Evolutionary conservation across 2,329 filamentous ascomycete species (phyloP), one percentile per base, ranked within the genome.

Genomic region (Penicillium sp.): DNA sequence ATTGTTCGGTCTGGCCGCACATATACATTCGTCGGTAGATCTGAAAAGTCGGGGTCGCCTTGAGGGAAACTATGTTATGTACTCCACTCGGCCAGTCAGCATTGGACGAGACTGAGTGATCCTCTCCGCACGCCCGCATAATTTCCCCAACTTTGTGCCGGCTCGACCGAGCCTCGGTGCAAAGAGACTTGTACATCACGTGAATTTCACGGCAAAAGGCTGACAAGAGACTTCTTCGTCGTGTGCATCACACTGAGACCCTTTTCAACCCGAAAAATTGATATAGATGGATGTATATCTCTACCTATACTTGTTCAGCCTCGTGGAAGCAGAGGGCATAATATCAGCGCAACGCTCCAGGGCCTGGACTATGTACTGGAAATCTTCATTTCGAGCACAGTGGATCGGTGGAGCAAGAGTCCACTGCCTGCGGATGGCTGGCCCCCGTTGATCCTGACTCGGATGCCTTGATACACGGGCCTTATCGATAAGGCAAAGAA

Each of bases 401-500:
- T 18, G 18, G 18, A 18, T 18, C 18, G 18, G 18, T 18, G 18
- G 18, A 18, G 18, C 18, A 18, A 18, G 18, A 18, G 18, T 18
- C 18, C 18, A 18, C 18, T 18, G 18, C 18, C 18, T 18, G 18
- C 18, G 18, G 18, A 7, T 7, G 29, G 7, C 29, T 7, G 7
- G 5, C 29, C 29, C 8, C 24, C 40, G 28, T 34, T 26, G 40
- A 43, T 33, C 9, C 40, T 34, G 29, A 43, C 32, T 43, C 29
- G 34, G 40, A 29, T 41, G 18, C 33, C 18, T 4, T 6, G 45
- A 43, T 48, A 28, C 39, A 24, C 24, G 18, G 29, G 34, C 11
- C 28, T 53, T 51, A 58, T 55, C 60, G 58, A 62, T 67, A 65
- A 66, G 57, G 8, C 11, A 18, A 5, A 7, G 54, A 55, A 38